Percentiles rank a stretch among this genome's conserved stretches.
These are phyloP conservation scores for Albatrellus ellisii DNA, from an alignment of 768 basidiomycete species.

Conservation along the genomic window DNA sequence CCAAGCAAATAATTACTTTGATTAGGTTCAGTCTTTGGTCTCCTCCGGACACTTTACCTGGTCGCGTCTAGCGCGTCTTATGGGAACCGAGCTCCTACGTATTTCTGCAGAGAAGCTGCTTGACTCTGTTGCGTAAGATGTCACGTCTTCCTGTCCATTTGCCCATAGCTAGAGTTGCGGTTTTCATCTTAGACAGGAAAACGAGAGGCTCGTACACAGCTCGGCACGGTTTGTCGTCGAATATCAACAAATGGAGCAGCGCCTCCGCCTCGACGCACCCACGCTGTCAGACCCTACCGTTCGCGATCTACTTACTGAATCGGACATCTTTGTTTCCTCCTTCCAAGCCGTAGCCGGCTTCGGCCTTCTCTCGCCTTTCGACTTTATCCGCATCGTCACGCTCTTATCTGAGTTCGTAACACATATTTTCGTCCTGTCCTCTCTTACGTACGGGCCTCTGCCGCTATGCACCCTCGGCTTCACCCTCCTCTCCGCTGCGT, in stretches of 20 bases:
- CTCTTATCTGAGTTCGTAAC: constrained; percentile 59
- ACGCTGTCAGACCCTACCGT: constrained; percentile 61
- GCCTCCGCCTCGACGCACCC: constrained; percentile 65
- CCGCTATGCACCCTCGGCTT: constrained; percentile 46
- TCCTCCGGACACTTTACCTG: constrained; percentile 63
- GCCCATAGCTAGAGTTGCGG: constrained; percentile 5
- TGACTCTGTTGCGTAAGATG: constrained; percentile 61
- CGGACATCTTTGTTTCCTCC: constrained; percentile 74
- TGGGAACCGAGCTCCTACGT: constrained; percentile 50
- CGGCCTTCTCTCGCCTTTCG: constrained; percentile 69
- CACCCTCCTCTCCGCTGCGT: constrained; percentile 44
- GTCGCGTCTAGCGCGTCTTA: constrained; percentile 43
- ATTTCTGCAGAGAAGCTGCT: constrained; percentile 51
- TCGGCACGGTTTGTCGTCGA: constrained; percentile 67
- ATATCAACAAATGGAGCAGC: constrained; percentile 65
- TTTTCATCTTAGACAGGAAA: constrained; percentile 36
- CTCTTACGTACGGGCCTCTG: constrained; percentile 40
- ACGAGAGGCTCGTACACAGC: constrained; percentile 60
- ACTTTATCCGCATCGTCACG: constrained; percentile 63
- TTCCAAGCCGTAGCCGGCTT: constrained; percentile 64
- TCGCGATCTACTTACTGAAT: constrained; percentile 74
- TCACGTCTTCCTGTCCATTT: background rate
- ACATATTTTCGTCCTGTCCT: constrained; percentile 53
- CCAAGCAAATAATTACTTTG: constrained; percentile 1
- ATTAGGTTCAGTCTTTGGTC: constrained; percentile 56